Conservation (phyloP, 352 stramenopile genomes). For the Sclerospora graminicola region DNA sequence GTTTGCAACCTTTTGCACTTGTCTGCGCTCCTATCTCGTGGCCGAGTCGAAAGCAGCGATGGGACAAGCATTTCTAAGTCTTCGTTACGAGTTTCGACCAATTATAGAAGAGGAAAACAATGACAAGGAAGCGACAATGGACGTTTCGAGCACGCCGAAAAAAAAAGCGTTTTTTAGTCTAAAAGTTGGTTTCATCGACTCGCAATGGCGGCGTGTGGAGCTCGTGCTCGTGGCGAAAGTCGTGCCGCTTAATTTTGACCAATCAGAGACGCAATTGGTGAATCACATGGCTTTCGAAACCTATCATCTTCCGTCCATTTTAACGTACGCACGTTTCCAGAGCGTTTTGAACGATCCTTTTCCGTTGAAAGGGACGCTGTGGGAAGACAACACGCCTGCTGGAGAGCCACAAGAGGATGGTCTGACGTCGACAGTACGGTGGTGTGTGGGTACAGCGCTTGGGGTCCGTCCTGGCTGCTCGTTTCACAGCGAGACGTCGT, state of each 20-base stretch:
- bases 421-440: slow-evolving; percentile 13
- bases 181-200: slow-evolving; percentile 19
- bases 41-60: slow-evolving; percentile 12
- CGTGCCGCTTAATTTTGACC: slow-evolving; percentile 6
- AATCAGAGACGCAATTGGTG: slow-evolving; percentile 14
- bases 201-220: slow-evolving; percentile 20
- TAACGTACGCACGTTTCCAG: slow-evolving; percentile 13
- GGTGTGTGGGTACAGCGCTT: slow-evolving; percentile 17
- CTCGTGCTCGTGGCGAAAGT: slow-evolving; percentile 15
- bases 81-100: slow-evolving; percentile 11
- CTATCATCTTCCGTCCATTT: slow-evolving; percentile 9
- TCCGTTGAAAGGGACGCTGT: neutral
- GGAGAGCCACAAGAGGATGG: slow-evolving; percentile 6
- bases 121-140: neutral
- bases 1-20: slow-evolving; percentile 15
- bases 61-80: slow-evolving; percentile 14
- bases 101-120: slow-evolving; percentile 2
- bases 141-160: neutral
- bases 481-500: slow-evolving; percentile 4
- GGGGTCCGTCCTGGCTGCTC: slow-evolving; percentile 2
- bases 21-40: slow-evolving; percentile 13
- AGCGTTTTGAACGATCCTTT: slow-evolving; percentile 1
- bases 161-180: slow-evolving; percentile 15
- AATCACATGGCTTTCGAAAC: slow-evolving; percentile 8
- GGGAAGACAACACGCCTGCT: neutral